Evolutionary conservation across 2,329 filamentous ascomycete species (phyloP).

Genomic region (Dactylellina sp.): DNA sequence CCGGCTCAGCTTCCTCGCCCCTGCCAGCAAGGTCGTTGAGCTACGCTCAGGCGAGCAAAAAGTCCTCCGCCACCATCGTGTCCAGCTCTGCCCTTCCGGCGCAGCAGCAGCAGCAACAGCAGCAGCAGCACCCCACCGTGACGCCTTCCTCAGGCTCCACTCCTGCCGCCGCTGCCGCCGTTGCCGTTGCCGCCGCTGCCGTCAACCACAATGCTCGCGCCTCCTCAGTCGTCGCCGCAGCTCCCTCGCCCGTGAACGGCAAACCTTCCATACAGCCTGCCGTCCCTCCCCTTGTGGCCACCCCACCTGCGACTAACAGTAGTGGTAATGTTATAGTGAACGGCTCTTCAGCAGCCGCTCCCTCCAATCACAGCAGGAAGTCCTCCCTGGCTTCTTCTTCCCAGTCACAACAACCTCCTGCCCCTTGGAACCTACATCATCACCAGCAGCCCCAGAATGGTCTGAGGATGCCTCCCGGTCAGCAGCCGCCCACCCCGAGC

Average conservation of each 20-base stretch:
- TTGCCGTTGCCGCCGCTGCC: conserved; percentile 67
- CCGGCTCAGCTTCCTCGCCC: conserved; percentile 51
- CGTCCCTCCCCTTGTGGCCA: conserved; percentile 71
- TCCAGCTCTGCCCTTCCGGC: conserved; percentile 43
- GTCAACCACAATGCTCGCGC: conserved; percentile 65
- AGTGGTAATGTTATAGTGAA: conserved; percentile 75
- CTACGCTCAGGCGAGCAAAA: conserved; percentile 55
- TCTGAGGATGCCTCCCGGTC: conserved; percentile 70
- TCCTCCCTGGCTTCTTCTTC: conserved; percentile 74
- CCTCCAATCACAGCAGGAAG: conserved; percentile 82
- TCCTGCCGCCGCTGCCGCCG: conserved; percentile 69
- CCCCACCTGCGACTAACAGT: conserved; percentile 71
- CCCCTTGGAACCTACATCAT: conserved; percentile 29
- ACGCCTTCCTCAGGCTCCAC: conserved; percentile 66
- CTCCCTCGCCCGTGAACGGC: conserved; percentile 83
- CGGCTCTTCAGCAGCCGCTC: conserved; percentile 69
- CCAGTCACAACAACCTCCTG: conserved; percentile 17
- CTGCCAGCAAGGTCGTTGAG: conserved; percentile 55
- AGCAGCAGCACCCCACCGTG: conserved; percentile 33
- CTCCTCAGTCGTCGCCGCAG: conserved; percentile 68
- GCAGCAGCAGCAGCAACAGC: conserved; percentile 39
- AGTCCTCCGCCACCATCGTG: conserved; percentile 47
- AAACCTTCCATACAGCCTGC: conserved; percentile 78
- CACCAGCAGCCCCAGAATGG: conserved; percentile 61
- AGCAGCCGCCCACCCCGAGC: conserved; percentile 78